Evolutionary conservation across 176 grass and related monocot species (phyloP).

Genomic region (Carex littledalei): DNA sequence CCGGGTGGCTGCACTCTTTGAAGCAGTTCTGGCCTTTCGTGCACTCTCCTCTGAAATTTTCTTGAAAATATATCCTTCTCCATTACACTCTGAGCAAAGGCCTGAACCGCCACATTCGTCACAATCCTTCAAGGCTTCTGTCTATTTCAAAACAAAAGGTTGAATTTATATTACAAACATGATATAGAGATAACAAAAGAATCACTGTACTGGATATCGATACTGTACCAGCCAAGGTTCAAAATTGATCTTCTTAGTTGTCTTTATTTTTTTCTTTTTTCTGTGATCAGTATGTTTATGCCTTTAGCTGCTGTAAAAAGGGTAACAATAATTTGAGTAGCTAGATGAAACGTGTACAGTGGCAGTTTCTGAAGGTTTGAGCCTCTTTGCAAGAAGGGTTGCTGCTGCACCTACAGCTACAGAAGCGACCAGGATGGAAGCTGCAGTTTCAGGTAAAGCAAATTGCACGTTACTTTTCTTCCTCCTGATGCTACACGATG

Average conservation of each 20-base stretch:
- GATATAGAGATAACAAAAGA: background rate
- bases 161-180: background rate
- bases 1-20: constrained; percentile 41
- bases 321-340: background rate
- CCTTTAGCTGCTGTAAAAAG: background rate
- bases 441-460: constrained; percentile 39
- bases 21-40: constrained; percentile 34
- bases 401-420: constrained; percentile 35
- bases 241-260: background rate
- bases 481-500: background rate
- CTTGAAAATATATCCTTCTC: constrained; percentile 50
- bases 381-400: constrained; percentile 32
- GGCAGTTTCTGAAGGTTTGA: constrained; percentile 24
- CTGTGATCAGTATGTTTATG: background rate
- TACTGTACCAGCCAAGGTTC: background rate
- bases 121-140: constrained; percentile 9
- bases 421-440: constrained; percentile 24
- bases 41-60: constrained; percentile 29
- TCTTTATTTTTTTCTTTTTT: background rate
- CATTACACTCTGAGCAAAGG: constrained; percentile 40
- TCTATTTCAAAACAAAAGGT: background rate
- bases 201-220: background rate
- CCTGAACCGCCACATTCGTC: constrained; percentile 38
- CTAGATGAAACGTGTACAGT: constrained; percentile 18
- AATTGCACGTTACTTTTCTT: constrained; percentile 7